These are phyloP conservation scores for Tetrastigma voinierianum DNA, from an alignment of 164 flowering plant genomes.

Conservation along the genomic window DNA sequence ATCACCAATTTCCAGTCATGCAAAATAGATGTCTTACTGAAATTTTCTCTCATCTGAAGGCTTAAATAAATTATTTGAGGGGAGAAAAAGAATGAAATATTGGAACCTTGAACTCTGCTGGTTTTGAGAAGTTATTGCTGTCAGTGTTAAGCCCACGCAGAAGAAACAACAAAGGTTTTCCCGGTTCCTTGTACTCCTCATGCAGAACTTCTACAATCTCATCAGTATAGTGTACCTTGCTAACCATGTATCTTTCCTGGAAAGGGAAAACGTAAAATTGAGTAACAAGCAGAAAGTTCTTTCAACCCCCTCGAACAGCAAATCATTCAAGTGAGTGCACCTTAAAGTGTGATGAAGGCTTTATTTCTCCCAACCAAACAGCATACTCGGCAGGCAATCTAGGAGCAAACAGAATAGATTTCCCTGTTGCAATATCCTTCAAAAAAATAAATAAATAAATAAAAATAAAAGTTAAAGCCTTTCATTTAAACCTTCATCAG, in stretches of 20 bases:
- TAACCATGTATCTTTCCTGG: slow-evolving; percentile 79
- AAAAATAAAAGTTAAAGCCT: neutral
- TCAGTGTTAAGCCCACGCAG: slow-evolving; percentile 93
- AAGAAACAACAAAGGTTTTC: slow-evolving; percentile 69
- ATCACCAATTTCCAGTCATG: too few species aligned
- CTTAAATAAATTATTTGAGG: neutral
- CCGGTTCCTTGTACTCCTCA: slow-evolving; percentile 45
- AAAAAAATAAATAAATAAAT: neutral
- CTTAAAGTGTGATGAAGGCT: slow-evolving; percentile 70
- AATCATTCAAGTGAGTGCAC: slow-evolving; percentile 28
- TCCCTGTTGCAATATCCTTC: slow-evolving; percentile 80
- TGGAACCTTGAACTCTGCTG: slow-evolving; percentile 79
- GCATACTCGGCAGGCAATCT: slow-evolving; percentile 80
- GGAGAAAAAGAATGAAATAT: neutral
- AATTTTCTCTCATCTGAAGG: neutral
- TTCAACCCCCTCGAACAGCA: neutral
- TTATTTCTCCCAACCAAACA: slow-evolving; percentile 90
- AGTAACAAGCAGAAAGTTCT: neutral
- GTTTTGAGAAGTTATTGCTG: slow-evolving; percentile 75
- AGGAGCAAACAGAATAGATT: slow-evolving; percentile 81
- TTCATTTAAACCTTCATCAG: neutral
- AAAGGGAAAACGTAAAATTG: slow-evolving; percentile 16
- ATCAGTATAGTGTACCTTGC: slow-evolving; percentile 59
- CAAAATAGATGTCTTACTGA: neutral
- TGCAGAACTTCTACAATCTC: slow-evolving; percentile 62